phyloP scores from a whole-genome alignment of 768 basidiomycete genomes.

The Clavaria fumosa region DNA sequence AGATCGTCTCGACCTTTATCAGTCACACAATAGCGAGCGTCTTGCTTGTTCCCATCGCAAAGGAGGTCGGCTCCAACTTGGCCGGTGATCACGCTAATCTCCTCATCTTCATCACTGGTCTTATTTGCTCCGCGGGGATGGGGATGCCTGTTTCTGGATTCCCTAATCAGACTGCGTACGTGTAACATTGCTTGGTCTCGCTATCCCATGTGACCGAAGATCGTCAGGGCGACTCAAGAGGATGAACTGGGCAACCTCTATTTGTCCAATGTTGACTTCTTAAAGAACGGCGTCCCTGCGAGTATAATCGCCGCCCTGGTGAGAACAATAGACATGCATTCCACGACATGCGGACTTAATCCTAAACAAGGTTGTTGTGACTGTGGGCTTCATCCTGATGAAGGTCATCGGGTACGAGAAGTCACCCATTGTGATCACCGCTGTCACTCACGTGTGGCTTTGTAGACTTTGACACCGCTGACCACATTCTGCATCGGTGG shows the following conservation, averaged over 20 bases:
- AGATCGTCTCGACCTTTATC: slow-evolving; percentile 89
- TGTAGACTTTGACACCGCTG: not conserved
- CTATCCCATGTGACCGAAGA: slow-evolving; percentile 6
- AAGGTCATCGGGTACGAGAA: slow-evolving; percentile 45
- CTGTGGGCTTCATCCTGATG: slow-evolving; percentile 72
- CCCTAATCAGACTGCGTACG: slow-evolving; percentile 93
- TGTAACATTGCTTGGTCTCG: slow-evolving; percentile 10
- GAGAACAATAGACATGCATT: slow-evolving; percentile 13
- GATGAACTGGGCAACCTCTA: slow-evolving; percentile 89
- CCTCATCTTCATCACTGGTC: slow-evolving; percentile 83
- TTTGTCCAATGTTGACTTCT: slow-evolving; percentile 71
- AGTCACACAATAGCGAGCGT: slow-evolving; percentile 96
- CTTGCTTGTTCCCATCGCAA: slow-evolving; percentile 91
- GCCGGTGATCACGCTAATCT: slow-evolving; percentile 57
- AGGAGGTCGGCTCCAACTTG: slow-evolving; percentile 72
- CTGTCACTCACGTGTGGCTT: slow-evolving; percentile 20
- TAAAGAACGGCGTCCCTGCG: slow-evolving; percentile 91
- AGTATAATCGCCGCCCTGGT: slow-evolving; percentile 79
- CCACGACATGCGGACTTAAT: not conserved
- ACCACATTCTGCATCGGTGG: too few relatives aligned
- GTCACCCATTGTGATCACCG: too few relatives aligned
- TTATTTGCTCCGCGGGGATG: slow-evolving; percentile 94
- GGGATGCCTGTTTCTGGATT: slow-evolving; percentile 99
- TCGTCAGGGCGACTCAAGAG: slow-evolving; percentile 72
- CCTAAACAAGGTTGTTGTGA: slow-evolving; percentile 54